Conservation (phyloP, 805 yeast species). For the Scheffersomyces lignosus region DNA sequence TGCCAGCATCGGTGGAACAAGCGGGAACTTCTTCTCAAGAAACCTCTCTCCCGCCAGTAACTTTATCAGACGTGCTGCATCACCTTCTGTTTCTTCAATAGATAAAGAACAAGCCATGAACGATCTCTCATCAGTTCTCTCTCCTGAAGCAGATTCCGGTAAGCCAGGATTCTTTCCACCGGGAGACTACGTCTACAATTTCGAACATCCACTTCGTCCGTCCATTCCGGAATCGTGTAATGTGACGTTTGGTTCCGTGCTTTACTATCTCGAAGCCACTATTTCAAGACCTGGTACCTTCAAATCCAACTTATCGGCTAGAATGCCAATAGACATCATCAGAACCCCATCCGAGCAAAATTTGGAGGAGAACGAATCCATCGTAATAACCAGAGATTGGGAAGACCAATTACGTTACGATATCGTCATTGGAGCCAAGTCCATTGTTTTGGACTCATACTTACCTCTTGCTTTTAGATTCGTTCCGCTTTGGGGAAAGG, state of each 20-base stretch:
- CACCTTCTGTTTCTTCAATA: conserved; percentile 23
- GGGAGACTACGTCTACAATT: conserved; percentile 90
- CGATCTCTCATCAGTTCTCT: conserved; percentile 4
- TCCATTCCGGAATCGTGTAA: conserved; percentile 77
- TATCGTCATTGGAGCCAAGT: conserved; percentile 86
- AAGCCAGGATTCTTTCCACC: conserved; percentile 56
- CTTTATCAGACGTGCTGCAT: conserved; percentile 26
- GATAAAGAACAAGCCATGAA: conserved; percentile 22
- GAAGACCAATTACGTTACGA: conserved; percentile 89
- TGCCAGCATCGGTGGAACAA: conserved; percentile 8
- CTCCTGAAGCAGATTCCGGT: conserved; percentile 10
- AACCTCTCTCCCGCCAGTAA: conserved; percentile 25
- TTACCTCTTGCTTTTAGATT: conserved; percentile 83
- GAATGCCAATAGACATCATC: conserved; percentile 62
- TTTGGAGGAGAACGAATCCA: conserved; percentile 89
- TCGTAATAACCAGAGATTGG: conserved; percentile 89
- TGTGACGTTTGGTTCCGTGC: conserved; percentile 80
- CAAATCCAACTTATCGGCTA: conserved; percentile 69
- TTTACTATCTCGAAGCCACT: conserved; percentile 65
- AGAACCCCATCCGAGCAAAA: conserved; percentile 77
- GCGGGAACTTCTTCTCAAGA: conserved; percentile 25
- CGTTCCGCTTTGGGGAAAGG: conserved; percentile 78
- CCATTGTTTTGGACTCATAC: conserved; percentile 78
- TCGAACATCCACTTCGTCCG: conserved; percentile 84
- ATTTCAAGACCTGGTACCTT: conserved; percentile 83